These are phyloP conservation scores for Hortaea werneckii DNA, from an alignment of 2,329 filamentous ascomycete species.

Conservation along the genomic window DNA sequence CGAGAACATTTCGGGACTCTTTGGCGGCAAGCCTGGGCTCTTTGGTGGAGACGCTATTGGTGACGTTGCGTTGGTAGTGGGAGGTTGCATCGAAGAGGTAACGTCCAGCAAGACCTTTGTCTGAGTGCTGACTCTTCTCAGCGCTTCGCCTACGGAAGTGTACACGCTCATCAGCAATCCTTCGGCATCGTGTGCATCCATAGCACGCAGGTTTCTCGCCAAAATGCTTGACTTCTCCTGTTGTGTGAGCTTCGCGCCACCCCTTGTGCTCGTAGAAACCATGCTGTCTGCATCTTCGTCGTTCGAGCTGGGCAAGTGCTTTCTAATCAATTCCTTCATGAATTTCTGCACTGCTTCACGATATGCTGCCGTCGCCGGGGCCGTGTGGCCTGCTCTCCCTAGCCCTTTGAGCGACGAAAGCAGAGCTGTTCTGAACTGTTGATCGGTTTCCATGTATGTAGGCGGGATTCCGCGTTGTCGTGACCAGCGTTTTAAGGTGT, in stretches of 20 bases:
- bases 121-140: constrained; percentile 77
- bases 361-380: constrained; percentile 71
- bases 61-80: constrained; percentile 15
- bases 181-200: constrained; percentile 79
- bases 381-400: constrained; percentile 70
- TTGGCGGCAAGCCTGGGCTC: constrained; percentile 1
- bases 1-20: constrained; percentile 32
- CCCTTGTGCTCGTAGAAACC: constrained; percentile 56
- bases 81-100: constrained; percentile 59
- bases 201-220: constrained; percentile 73
- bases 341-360: constrained; percentile 76
- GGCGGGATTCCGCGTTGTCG: constrained; percentile 45
- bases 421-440: constrained; percentile 60
- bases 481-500: constrained; percentile 78
- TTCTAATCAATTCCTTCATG: constrained; percentile 73
- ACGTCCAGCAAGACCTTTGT: constrained; percentile 93
- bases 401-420: constrained; percentile 65
- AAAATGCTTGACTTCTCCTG: constrained; percentile 85
- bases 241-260: constrained; percentile 58
- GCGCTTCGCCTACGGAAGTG: constrained; percentile 73
- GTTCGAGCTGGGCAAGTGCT: constrained; percentile 79
- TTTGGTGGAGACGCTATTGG: constrained; percentile 16
- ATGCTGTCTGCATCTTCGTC: constrained; percentile 91
- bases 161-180: constrained; percentile 74
- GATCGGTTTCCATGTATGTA: constrained; percentile 65